phyloP scores from a whole-genome alignment of 2,329 filamentous ascomycete genomes.

The Clonostachys sp. region DNA sequence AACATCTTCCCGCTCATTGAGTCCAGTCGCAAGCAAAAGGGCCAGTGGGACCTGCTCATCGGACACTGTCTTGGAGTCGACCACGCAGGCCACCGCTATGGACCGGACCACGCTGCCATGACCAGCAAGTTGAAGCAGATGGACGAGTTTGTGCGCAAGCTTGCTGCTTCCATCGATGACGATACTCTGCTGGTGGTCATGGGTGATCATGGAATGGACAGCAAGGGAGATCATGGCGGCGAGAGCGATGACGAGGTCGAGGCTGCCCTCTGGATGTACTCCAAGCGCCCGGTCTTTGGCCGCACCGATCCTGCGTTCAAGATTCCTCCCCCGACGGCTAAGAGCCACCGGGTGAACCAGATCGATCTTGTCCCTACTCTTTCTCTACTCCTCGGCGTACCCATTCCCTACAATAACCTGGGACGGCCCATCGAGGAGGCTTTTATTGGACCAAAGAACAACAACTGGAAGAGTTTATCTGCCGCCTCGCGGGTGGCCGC shows the following conservation, averaged over 20 bases:
- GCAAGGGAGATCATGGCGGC: constrained; percentile 95
- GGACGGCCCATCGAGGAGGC: constrained; percentile 92
- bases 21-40: constrained; percentile 37
- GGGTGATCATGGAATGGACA: constrained; percentile 99
- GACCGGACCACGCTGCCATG: constrained; percentile 91
- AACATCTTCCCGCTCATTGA: constrained; percentile 83
- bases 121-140: constrained; percentile 86
- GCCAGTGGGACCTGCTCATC: constrained; percentile 89
- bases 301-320: constrained; percentile 58
- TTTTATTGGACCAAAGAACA: constrained; percentile 67
- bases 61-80: constrained; percentile 94
- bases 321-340: constrained; percentile 65
- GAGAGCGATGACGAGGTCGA: constrained; percentile 96
- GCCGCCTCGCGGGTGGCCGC: constrained; percentile 72
- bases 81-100: constrained; percentile 94
- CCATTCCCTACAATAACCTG: constrained; percentile 94
- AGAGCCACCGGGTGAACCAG: constrained; percentile 71
- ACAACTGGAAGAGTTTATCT: constrained; percentile 73
- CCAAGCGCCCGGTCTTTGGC: constrained; percentile 80
- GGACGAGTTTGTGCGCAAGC: constrained; percentile 70
- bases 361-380: constrained; percentile 95
- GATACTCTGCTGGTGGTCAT: constrained; percentile 88
- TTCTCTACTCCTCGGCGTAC: constrained; percentile 80
- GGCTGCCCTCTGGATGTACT: constrained; percentile 97
- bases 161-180: constrained; percentile 73